Evolutionary conservation across 148 eudicot genomes (phyloP).

Genomic region (Nepenthes gracilis): DNA sequence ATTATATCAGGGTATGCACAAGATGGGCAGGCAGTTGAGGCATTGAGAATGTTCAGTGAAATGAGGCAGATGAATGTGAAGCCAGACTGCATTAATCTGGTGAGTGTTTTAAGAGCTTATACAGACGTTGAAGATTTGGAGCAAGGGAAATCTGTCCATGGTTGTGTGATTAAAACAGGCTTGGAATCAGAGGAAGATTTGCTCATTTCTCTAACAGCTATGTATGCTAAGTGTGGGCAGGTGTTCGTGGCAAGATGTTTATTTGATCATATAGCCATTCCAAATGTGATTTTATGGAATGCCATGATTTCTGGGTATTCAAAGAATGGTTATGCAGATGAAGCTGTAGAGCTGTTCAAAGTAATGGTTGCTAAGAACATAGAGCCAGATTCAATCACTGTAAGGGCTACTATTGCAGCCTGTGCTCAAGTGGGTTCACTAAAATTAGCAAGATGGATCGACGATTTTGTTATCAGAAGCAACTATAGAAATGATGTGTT

Average conservation of each 20-base stretch:
- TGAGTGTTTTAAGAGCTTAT: constrained; percentile 54
- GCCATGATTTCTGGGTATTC: constrained; percentile 69
- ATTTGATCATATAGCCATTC: constrained; percentile 33
- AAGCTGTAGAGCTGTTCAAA: constrained; percentile 46
- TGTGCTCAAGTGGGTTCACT: constrained; percentile 53
- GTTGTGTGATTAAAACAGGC: constrained; percentile 43
- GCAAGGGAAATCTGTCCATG: constrained; percentile 54
- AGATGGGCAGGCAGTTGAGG: constrained; percentile 48
- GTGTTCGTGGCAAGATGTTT: constrained; percentile 37
- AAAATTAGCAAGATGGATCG: constrained; percentile 42
- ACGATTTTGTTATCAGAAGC: constrained; percentile 21
- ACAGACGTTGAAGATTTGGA: constrained; percentile 50
- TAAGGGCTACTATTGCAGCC: constrained; percentile 38
- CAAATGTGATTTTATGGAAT: constrained; percentile 49
- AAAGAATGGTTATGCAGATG: constrained; percentile 43
- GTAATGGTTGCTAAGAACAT: constrained; percentile 27
- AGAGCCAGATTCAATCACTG: constrained; percentile 44
- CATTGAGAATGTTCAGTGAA: constrained; percentile 29
- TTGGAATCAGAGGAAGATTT: constrained; percentile 48
- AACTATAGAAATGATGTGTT: constrained; percentile 19
- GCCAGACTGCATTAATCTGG: constrained; percentile 55
- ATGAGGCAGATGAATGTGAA: constrained; percentile 32
- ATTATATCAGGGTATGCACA: constrained; percentile 56
- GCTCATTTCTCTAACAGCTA: constrained; percentile 42
- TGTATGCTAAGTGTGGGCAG: constrained; percentile 64